These are phyloP conservation scores for Pythium myriotylum DNA, from an alignment of 352 stramenopile genomes.

Conservation along the genomic window DNA sequence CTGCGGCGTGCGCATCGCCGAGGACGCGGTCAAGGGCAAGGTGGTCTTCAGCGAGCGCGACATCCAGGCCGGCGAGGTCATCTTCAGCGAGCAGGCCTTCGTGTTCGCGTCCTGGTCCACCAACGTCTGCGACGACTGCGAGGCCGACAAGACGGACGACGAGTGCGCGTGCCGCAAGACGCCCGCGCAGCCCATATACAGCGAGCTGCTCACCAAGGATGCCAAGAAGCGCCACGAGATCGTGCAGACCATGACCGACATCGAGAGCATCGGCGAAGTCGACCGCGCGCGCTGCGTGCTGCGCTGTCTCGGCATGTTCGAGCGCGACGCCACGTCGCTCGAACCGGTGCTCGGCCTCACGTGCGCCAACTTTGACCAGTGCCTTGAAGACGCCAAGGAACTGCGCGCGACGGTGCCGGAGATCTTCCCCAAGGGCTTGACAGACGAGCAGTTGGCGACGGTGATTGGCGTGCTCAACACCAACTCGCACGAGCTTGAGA, in stretches of 20 bases:
- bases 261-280: constrained; percentile 70
- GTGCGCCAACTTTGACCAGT: constrained; percentile 48
- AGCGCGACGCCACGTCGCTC: constrained; percentile 47
- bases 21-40: constrained; percentile 56
- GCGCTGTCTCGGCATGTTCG: constrained; percentile 65
- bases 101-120: constrained; percentile 72
- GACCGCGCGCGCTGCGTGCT: constrained; percentile 74
- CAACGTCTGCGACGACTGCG: constrained; percentile 57
- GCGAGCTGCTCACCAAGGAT: constrained; percentile 42
- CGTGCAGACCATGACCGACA: constrained; percentile 47
- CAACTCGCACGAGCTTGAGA: constrained; percentile 76
- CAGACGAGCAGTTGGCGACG: constrained; percentile 58
- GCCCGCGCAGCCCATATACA: constrained; percentile 50
- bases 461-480: constrained; percentile 77
- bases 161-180: constrained; percentile 37
- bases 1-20: constrained; percentile 57
- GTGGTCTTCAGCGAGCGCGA: constrained; percentile 57
- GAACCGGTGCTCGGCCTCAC: constrained; percentile 48
- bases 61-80: constrained; percentile 63
- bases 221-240: constrained; percentile 50
- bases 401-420: constrained; percentile 50
- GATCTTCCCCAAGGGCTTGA: constrained; percentile 58
- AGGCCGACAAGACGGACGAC: constrained; percentile 36
- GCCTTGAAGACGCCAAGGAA: constrained; percentile 40
- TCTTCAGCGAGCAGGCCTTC: constrained; percentile 79